A percentile compares a stretch with the other conserved stretches of the same genome.
These are phyloP conservation scores for Osmanthus fragrans DNA, from an alignment of 257 asterid species.

Conservation along the genomic window DNA sequence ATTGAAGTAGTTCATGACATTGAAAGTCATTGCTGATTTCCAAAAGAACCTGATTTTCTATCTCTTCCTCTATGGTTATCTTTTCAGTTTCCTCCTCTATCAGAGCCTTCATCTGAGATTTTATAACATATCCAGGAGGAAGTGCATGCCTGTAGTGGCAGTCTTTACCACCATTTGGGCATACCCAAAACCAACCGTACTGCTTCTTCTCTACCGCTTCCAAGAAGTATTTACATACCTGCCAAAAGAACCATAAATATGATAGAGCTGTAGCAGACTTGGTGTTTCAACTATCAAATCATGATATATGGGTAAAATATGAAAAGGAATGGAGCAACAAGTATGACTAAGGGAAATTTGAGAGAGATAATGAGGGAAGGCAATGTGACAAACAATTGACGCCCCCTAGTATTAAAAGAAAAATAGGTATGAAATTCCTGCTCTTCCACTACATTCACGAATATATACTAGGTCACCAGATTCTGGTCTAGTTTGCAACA, in stretches of 20 bases:
- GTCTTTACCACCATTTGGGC: conserved; percentile 91
- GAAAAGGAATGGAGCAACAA: not conserved
- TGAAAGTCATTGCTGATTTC: not conserved
- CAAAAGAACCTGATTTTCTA: conserved; percentile 74
- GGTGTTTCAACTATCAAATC: conserved; percentile 9
- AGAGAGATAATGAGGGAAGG: not conserved
- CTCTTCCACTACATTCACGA: not conserved
- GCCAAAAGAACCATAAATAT: conserved; percentile 7
- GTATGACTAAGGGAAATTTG: not conserved
- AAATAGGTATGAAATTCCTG: not conserved
- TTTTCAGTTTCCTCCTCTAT: conserved; percentile 82
- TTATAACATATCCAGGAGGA: conserved; percentile 90
- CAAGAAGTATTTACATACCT: conserved; percentile 88
- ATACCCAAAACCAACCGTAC: conserved; percentile 97
- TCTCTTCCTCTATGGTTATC: conserved; percentile 88
- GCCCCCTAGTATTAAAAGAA: not conserved
- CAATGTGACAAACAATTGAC: not conserved
- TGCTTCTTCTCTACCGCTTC: conserved; percentile 99
- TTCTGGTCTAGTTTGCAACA: not conserved
- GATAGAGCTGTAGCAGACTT: not conserved
- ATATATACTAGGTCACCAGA: not conserved
- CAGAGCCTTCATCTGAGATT: conserved; percentile 98
- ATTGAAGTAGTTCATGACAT: not conserved
- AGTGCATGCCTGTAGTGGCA: conserved; percentile 95
- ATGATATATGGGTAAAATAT: not conserved